These are phyloP conservation scores for Lentinula sp. DNA, from an alignment of 768 basidiomycete species.

Conservation along the genomic window DNA sequence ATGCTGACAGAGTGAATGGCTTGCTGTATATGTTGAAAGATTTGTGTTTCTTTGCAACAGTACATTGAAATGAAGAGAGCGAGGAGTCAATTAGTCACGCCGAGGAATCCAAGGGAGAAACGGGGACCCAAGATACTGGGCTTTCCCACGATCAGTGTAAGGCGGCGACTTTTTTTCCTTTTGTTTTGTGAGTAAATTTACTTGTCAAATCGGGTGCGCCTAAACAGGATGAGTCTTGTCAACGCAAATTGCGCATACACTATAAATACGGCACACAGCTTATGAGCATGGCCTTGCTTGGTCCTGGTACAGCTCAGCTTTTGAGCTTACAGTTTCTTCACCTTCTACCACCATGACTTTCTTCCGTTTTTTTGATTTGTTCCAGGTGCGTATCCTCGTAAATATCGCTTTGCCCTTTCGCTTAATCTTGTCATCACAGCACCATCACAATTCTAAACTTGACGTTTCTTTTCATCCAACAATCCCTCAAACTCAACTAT, in stretches of 20 bases:
- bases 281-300: not conserved
- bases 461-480: not conserved
- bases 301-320: not conserved
- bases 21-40: not conserved
- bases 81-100: not conserved
- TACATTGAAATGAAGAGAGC: not conserved
- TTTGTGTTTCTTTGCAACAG: not conserved
- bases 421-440: not conserved
- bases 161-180: slow-evolving; percentile 1
- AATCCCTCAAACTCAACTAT: not conserved
- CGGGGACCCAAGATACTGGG: not conserved
- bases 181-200: not conserved
- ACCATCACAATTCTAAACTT: not conserved
- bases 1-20: not conserved
- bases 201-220: not conserved
- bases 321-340: not conserved
- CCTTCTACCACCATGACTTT: not conserved
- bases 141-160: not conserved
- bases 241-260: not conserved
- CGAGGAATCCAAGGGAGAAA: not conserved
- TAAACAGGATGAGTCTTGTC: not conserved
- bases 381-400: not conserved
- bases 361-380: slow-evolving; percentile 3
- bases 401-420: not conserved
- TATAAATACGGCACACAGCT: slow-evolving; percentile 1